phyloP scores from a whole-genome alignment of 805 yeast species.

The Candida orba region DNA sequence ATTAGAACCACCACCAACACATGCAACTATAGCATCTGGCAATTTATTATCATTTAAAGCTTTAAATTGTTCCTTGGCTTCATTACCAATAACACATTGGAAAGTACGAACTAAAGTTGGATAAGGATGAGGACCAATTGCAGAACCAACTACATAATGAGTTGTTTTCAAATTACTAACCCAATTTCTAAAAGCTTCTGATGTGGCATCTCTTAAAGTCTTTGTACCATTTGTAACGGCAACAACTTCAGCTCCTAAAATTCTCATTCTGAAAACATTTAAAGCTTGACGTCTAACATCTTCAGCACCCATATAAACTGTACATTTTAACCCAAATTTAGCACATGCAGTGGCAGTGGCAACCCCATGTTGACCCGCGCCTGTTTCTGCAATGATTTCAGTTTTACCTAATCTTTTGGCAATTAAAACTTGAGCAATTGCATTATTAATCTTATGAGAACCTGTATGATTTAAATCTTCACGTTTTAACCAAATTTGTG shows the following conservation, averaged over 20 bases:
- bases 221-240: slow-evolving; percentile 92
- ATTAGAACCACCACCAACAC: slow-evolving; percentile 99
- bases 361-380: slow-evolving; percentile 93
- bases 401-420: slow-evolving; percentile 75
- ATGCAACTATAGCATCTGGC: slow-evolving; percentile 93
- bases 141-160: slow-evolving; percentile 95
- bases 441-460: slow-evolving; percentile 81
- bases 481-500: slow-evolving; percentile 94
- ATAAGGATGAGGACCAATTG: slow-evolving; percentile 99
- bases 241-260: slow-evolving; percentile 91
- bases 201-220: slow-evolving; percentile 95
- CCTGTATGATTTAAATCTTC: slow-evolving; percentile 93
- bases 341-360: slow-evolving; percentile 93
- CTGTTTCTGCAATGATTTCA: slow-evolving; percentile 80
- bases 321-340: slow-evolving; percentile 87
- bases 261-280: slow-evolving; percentile 95
- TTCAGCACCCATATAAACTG: slow-evolving; percentile 98
- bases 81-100: slow-evolving; percentile 95
- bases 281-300: slow-evolving; percentile 98
- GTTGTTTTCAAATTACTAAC: slow-evolving; percentile 80
- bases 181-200: slow-evolving; percentile 96
- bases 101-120: slow-evolving; percentile 97
- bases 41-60: slow-evolving; percentile 71
- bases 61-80: slow-evolving; percentile 86
- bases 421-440: slow-evolving; percentile 72